These are phyloP conservation scores for Aspergillus sp. DNA, from an alignment of 2,329 filamentous ascomycete genomes.

Conservation along the genomic window DNA sequence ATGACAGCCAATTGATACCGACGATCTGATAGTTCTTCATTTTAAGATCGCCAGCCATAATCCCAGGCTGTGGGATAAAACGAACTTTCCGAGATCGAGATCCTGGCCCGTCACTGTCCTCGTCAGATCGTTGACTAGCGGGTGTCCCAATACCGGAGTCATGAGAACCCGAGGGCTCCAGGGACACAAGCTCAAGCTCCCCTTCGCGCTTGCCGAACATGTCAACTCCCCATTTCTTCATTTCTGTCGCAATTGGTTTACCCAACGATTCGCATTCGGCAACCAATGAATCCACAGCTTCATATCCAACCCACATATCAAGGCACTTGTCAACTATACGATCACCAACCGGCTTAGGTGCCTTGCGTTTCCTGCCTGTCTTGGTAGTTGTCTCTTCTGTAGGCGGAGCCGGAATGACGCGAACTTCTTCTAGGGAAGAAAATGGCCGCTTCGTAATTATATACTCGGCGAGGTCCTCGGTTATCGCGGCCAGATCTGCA, in stretches of 20 bases:
- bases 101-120: constrained; percentile 47
- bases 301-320: constrained; percentile 76
- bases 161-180: constrained; percentile 50
- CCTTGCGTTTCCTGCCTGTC: constrained; percentile 51
- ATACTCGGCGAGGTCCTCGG: constrained; percentile 65
- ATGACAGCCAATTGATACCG: constrained; percentile 88
- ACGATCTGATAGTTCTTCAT: constrained; percentile 95
- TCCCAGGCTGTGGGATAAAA: constrained; percentile 67
- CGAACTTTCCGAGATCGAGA: constrained; percentile 37
- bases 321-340: constrained; percentile 66
- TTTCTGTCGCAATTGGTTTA: constrained; percentile 62
- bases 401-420: constrained; percentile 57
- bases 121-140: constrained; percentile 44
- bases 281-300: constrained; percentile 81
- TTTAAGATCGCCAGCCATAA: constrained; percentile 72
- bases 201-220: constrained; percentile 62
- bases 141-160: constrained; percentile 71
- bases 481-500: constrained; percentile 75
- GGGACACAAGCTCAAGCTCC: constrained; percentile 60
- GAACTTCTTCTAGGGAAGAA: constrained; percentile 62
- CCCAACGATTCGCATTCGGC: constrained; percentile 72
- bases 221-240: constrained; percentile 68
- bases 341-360: constrained; percentile 61
- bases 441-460: constrained; percentile 78
- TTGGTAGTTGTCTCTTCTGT: constrained; percentile 45